phyloP scores from a whole-genome alignment of 257 asterid genomes.

The Fraxinus americana region DNA sequence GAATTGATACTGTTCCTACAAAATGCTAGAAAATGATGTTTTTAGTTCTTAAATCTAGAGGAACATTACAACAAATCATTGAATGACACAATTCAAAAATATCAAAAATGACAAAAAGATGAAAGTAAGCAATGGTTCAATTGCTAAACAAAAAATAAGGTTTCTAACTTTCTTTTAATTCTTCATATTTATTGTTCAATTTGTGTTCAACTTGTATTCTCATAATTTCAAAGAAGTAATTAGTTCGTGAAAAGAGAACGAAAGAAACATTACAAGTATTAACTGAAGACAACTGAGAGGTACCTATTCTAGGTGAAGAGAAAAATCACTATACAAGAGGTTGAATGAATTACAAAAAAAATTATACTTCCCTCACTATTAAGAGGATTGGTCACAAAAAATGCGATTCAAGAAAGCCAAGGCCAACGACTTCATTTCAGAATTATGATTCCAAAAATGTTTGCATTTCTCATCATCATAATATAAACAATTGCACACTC shows the following conservation, averaged over 20 bases:
- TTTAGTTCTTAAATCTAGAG: no score
- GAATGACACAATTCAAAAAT: no score
- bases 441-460: background rate
- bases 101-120: no score
- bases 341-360: background rate
- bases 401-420: slow-evolving; percentile 4
- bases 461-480: background rate
- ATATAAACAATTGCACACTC: no score
- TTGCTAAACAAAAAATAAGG: no score
- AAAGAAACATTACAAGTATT: background rate
- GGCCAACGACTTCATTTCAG: no score
- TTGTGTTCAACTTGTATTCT: background rate
- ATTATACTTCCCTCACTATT: background rate
- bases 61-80: no score
- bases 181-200: no score
- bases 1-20: no score
- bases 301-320: slow-evolving; percentile 2
- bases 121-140: no score
- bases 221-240: slow-evolving; percentile 1
- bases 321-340: background rate
- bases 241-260: background rate
- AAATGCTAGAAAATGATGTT: no score
- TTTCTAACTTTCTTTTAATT: no score
- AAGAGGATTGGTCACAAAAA: background rate
- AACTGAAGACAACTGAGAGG: background rate